phyloP scores from a whole-genome alignment of 148 eudicot species.

The Rhododendron ferrugineum region DNA sequence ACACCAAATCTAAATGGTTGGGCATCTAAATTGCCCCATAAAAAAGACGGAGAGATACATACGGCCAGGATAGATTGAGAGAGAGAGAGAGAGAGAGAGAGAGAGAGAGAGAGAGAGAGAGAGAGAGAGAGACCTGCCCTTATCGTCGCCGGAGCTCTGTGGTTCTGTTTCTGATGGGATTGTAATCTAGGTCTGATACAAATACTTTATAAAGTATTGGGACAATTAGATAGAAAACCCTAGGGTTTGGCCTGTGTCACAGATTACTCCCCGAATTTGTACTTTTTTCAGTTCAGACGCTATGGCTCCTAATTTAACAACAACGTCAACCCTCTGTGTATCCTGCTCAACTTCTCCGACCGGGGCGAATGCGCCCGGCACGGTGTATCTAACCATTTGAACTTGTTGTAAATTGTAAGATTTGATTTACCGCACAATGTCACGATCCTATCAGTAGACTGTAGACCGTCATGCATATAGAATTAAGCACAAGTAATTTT shows the following conservation, averaged over 20 bases:
- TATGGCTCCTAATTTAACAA: background rate
- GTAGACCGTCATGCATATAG: background rate
- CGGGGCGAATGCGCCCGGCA: background rate
- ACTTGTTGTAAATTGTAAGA: background rate
- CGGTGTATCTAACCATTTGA: background rate
- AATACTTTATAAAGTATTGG: background rate
- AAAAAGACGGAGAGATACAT: background rate
- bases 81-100: background rate
- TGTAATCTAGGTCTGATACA: background rate
- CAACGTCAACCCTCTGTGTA: background rate
- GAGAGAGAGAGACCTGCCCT: background rate
- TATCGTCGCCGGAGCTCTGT: background rate
- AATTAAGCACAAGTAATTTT: background rate
- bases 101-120: background rate
- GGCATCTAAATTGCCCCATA: background rate
- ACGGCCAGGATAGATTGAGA: background rate
- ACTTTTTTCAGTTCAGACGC: background rate
- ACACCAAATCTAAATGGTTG: background rate
- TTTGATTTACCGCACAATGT: background rate
- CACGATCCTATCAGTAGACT: background rate
- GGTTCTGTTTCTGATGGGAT: background rate
- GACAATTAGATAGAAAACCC: background rate
- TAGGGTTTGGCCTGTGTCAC: background rate
- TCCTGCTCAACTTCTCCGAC: background rate
- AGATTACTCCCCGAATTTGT: background rate